phyloP scores from a whole-genome alignment of 371 early-diverging fungal species.

The Nematocida major region DNA sequence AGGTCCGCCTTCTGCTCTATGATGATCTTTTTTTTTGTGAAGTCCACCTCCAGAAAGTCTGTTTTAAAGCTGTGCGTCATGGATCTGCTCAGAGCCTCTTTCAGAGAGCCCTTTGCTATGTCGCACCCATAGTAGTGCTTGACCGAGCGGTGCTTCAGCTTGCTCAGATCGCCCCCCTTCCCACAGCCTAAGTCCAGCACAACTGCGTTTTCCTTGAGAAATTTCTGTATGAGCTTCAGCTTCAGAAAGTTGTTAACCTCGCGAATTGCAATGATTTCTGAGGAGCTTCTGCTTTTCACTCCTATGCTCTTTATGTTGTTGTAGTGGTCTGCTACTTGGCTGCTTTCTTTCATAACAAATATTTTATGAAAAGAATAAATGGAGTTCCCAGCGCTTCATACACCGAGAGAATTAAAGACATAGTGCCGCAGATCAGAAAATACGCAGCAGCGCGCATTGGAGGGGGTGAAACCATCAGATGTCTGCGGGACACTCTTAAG shows the following conservation, averaged over 20 bases:
- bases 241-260: constrained; percentile 65
- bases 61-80: constrained; percentile 64
- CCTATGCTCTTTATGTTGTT: constrained; percentile 76
- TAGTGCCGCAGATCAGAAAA: constrained; percentile 39
- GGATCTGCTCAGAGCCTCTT: constrained; percentile 76
- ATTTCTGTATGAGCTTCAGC: constrained; percentile 54
- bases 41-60: constrained; percentile 72
- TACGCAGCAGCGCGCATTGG: constrained; percentile 33
- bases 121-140: constrained; percentile 67
- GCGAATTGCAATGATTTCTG: constrained; percentile 57
- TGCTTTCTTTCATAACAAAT: constrained; percentile 39
- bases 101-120: constrained; percentile 79
- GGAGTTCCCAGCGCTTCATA: not conserved
- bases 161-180: constrained; percentile 94
- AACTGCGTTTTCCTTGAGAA: constrained; percentile 7
- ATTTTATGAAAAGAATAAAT: constrained; percentile 30
- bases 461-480: constrained; percentile 39
- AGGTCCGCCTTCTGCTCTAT: constrained; percentile 69
- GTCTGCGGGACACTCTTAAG: constrained; percentile 40
- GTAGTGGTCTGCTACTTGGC: constrained; percentile 75
- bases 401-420: constrained; percentile 24
- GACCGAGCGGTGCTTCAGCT: constrained; percentile 68
- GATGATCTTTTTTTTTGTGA: constrained; percentile 66
- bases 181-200: constrained; percentile 88
- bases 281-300: constrained; percentile 63